Conservation (phyloP, 306 rosid genomes). For the Clitoria ternatea region DNA sequence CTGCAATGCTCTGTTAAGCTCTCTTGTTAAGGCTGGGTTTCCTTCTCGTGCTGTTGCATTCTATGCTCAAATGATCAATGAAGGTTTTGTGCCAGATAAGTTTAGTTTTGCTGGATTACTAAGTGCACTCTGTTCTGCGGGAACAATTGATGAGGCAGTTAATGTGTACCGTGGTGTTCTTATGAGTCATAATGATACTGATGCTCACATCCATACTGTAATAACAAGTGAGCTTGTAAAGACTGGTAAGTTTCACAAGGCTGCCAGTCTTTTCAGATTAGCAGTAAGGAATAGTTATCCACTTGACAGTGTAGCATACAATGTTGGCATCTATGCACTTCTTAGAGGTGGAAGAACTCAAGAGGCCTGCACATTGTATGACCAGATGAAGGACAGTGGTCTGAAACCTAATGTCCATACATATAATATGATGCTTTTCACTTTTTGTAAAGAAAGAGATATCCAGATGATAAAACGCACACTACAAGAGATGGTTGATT, state of each 20-base stretch:
- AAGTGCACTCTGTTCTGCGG: conserved; percentile 48
- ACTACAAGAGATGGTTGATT: conserved; percentile 60
- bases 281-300: conserved; percentile 31
- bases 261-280: conserved; percentile 37
- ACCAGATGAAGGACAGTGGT: conserved; percentile 52
- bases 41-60: conserved; percentile 39
- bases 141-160: conserved; percentile 50
- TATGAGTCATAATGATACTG: conserved; percentile 30
- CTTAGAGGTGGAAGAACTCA: conserved; percentile 45
- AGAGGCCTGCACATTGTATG: conserved; percentile 47
- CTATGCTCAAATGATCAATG: conserved; percentile 41
- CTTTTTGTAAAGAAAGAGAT: conserved; percentile 38
- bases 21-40: conserved; percentile 38
- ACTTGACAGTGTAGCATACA: conserved; percentile 46
- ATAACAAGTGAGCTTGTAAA: conserved; percentile 46
- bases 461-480: conserved; percentile 30
- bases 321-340: conserved; percentile 48
- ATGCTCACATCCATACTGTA: conserved; percentile 57
- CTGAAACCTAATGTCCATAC: conserved; percentile 39
- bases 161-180: conserved; percentile 45
- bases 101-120: conserved; percentile 58
- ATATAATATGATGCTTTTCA: conserved; percentile 45
- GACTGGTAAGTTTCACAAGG: conserved; percentile 38
- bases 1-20: conserved; percentile 55
- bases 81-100: conserved; percentile 53